Evolutionary conservation across 2,329 filamentous ascomycete genomes (phyloP).

Genomic region (Colletotrichum tabaci): DNA sequence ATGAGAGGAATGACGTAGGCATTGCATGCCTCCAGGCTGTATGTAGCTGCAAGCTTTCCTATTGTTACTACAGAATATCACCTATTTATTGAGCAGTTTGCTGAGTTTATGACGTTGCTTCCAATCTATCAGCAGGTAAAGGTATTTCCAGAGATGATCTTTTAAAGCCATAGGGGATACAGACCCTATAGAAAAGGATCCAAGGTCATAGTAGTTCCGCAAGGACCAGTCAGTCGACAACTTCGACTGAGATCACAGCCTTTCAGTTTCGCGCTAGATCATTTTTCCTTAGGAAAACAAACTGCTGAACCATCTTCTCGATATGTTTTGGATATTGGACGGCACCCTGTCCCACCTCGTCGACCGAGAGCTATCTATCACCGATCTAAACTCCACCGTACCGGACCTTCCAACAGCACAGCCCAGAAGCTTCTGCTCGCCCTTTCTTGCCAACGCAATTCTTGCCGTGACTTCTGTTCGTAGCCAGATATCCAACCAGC

Average conservation of each 20-base stretch:
- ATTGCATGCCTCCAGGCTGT: too few species aligned
- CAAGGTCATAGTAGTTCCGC: too few species aligned
- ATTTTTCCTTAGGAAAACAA: constrained; percentile 36
- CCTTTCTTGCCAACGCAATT: constrained; percentile 45
- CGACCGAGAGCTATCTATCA: constrained; percentile 39
- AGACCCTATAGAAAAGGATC: too few species aligned
- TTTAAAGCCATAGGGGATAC: too few species aligned
- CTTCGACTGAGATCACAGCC: neutral
- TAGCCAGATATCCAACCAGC: neutral
- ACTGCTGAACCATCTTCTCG: constrained; percentile 41
- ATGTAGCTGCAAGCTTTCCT: too few species aligned
- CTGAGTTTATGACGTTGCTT: too few species aligned
- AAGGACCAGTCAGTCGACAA: neutral
- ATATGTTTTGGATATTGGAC: constrained; percentile 47
- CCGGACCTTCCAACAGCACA: neutral
- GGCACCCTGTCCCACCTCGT: constrained; percentile 39
- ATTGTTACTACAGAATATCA: too few species aligned
- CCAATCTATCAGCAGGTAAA: too few species aligned
- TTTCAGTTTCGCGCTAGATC: constrained; percentile 45
- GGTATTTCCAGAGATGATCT: too few species aligned
- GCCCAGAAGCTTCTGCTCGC: constrained; percentile 43
- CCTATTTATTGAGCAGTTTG: too few species aligned
- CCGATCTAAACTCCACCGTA: constrained; percentile 26
- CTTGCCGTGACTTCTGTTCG: constrained; percentile 44
- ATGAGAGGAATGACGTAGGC: too few species aligned